phyloP scores from a whole-genome alignment of 371 early-diverging fungal species.

The Apophysomyces sp. region DNA sequence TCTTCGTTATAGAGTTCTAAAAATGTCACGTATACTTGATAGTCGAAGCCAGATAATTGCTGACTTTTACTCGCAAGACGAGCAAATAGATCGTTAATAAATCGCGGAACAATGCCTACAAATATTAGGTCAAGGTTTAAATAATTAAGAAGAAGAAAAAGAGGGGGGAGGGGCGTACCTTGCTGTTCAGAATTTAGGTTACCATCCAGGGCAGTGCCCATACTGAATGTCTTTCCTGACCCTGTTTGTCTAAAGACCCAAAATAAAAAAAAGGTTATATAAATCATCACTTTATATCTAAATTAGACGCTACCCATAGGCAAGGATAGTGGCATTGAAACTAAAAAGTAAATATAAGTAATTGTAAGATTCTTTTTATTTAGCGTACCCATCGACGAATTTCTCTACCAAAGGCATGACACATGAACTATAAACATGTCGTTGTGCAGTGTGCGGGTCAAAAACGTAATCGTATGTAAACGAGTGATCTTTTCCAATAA shows the following conservation, averaged over 20 bases:
- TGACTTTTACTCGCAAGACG: slow-evolving; percentile 22
- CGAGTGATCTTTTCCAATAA: slow-evolving; percentile 64
- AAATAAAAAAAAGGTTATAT: background rate
- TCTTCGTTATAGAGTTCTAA: slow-evolving; percentile 99
- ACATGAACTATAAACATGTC: slow-evolving; percentile 64
- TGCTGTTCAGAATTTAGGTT: slow-evolving; percentile 17
- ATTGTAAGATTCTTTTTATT: background rate
- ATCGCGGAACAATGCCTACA: slow-evolving; percentile 86
- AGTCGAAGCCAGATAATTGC: slow-evolving; percentile 40
- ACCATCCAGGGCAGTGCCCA: slow-evolving; percentile 29
- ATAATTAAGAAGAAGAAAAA: background rate
- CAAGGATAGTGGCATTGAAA: slow-evolving; percentile 27
- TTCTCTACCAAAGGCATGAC: slow-evolving; percentile 77
- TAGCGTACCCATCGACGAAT: slow-evolving; percentile 84
- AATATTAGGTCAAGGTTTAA: background rate
- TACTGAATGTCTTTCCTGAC: slow-evolving; percentile 42
- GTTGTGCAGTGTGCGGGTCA: slow-evolving; percentile 68
- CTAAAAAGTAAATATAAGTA: slow-evolving; percentile 7
- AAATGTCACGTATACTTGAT: slow-evolving; percentile 75
- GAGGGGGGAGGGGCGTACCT: slow-evolving; percentile 4
- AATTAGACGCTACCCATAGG: slow-evolving; percentile 18
- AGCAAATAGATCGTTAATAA: slow-evolving; percentile 68
- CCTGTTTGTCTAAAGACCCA: slow-evolving; percentile 19
- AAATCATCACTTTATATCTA: background rate
- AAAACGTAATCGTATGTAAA: slow-evolving; percentile 91